Conservation (phyloP, 1,284 basidiomycete species). For the Ustilago loliicola region DNA sequence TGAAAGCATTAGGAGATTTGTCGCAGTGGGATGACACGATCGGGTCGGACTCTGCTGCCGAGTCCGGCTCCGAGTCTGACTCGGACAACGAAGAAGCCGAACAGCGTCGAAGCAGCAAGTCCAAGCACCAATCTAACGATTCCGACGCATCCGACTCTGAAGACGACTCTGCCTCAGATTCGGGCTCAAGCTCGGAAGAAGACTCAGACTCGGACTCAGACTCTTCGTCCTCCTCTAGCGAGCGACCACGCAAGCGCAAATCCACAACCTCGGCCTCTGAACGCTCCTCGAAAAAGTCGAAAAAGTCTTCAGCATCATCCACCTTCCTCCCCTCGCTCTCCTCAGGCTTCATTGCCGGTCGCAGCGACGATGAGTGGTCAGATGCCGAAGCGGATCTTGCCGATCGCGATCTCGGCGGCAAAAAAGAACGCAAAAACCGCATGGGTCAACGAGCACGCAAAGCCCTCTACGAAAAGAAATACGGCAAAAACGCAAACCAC, state of each 20-base stretch:
- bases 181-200: constrained; percentile 19
- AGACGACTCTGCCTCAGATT: constrained; percentile 49
- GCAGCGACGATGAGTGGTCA: constrained; percentile 78
- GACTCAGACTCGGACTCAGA: constrained; percentile 61
- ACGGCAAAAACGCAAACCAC: constrained; percentile 89
- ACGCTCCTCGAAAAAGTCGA: constrained; percentile 16
- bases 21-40: constrained; percentile 54
- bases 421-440: constrained; percentile 80
- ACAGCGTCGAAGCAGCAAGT: not conserved
- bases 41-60: constrained; percentile 40
- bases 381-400: constrained; percentile 80
- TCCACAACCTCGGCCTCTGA: constrained; percentile 3
- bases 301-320: constrained; percentile 73
- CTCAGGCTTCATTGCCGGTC: constrained; percentile 81
- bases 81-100: constrained; percentile 7
- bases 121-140: not conserved
- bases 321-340: constrained; percentile 89
- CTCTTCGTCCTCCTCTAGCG: constrained; percentile 16
- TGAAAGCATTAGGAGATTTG: constrained; percentile 50
- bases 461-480: constrained; percentile 99
- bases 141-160: constrained; percentile 57
- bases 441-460: constrained; percentile 89
- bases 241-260: constrained; percentile 28
- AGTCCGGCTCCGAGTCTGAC: constrained; percentile 20
- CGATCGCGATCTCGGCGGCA: constrained; percentile 71